Evolutionary conservation across 2,329 filamentous ascomycete species (phyloP).

Genomic region (Epichloe amarillans): DNA sequence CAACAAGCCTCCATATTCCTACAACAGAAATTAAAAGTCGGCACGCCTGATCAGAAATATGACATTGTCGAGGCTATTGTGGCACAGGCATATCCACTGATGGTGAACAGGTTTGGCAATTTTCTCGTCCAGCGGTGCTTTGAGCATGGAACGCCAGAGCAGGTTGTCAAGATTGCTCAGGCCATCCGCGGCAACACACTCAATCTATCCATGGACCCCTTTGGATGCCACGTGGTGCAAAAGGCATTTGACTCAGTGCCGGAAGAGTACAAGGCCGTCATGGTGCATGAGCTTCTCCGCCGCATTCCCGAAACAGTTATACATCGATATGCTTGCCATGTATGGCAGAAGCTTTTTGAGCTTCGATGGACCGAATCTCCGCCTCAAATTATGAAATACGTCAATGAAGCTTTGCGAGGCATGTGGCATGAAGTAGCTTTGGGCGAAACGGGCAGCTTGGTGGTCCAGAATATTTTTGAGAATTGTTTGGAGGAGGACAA

Average conservation of each 20-base stretch:
- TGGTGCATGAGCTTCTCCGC: constrained; percentile 95
- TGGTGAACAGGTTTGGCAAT: constrained; percentile 98
- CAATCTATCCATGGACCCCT: constrained; percentile 93
- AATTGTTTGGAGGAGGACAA: constrained; percentile 98
- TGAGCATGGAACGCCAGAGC: constrained; percentile 89
- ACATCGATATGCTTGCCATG: constrained; percentile 95
- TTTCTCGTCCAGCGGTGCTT: constrained; percentile 98
- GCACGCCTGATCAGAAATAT: constrained; percentile 87
- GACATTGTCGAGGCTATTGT: constrained; percentile 96
- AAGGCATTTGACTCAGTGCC: constrained; percentile 97
- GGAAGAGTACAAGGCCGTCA: constrained; percentile 93
- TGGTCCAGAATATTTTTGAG: constrained; percentile 99
- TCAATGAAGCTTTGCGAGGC: constrained; percentile 84
- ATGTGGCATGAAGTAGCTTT: constrained; percentile 99
- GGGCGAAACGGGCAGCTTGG: constrained; percentile 91
- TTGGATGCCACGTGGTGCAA: constrained; percentile 95
- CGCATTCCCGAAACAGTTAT: constrained; percentile 96
- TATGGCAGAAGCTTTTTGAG: constrained; percentile 99
- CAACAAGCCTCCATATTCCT: constrained; percentile 98
- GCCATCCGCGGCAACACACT: constrained; percentile 89
- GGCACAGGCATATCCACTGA: constrained; percentile 82
- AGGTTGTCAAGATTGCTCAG: constrained; percentile 88
- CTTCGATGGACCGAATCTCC: constrained; percentile 89
- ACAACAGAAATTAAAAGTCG: constrained; percentile 97
- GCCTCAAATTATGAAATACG: constrained; percentile 95